Base-by-base conservation (phyloP, 345 rosid species). In the Aquilaria yunnanensis region DNA sequence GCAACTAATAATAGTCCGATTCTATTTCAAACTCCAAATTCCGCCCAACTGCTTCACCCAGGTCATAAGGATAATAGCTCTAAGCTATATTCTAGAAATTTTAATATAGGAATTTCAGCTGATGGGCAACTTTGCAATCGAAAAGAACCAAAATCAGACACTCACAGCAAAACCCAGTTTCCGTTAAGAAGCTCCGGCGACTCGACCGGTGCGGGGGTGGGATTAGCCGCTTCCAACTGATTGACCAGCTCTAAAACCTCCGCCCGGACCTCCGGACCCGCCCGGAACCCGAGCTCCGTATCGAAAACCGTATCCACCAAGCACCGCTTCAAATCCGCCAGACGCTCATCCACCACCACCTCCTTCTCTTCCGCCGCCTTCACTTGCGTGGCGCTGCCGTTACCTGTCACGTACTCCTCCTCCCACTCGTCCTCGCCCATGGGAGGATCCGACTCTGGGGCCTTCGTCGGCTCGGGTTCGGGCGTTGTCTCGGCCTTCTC, bases 81-180 rank as follows among this genome's bases (percentile, higher is more conserved):
- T 23, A 23, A 23, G 23, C 23, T 23, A 23, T 1, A 23, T 23
- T 23, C 23, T 23, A 23, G 23, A 23, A 23, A 23, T 23, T 23
- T 23, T 23, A 23, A 23, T 23, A 23, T 23, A 23, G 23, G 23
- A 23, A 23, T 23, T 23, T 23, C 23, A 23, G 23, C 23, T 23
- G 23, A 23, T 23, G 23, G 23, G 23, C 23, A 23, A 23, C 23
- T 1, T 23, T 23, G 43, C 5, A 37, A 9, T 37, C 23, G 43
- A 37, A 47, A 51, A 16, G 12, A 46, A 10, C 10, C 57, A 14
- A 50, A 14, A 56, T 47, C n/a, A 12, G 10, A 23, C 43, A 77
- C 96, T 94, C 78, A 94, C 99, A 86, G 73, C 75, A 94, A 80
- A 61, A 94, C 74, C 97, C 99, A 94, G 57, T 85, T 82, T 65